These are phyloP conservation scores for Pluteus cervinus DNA, from an alignment of 768 basidiomycete genomes.

Conservation along the genomic window DNA sequence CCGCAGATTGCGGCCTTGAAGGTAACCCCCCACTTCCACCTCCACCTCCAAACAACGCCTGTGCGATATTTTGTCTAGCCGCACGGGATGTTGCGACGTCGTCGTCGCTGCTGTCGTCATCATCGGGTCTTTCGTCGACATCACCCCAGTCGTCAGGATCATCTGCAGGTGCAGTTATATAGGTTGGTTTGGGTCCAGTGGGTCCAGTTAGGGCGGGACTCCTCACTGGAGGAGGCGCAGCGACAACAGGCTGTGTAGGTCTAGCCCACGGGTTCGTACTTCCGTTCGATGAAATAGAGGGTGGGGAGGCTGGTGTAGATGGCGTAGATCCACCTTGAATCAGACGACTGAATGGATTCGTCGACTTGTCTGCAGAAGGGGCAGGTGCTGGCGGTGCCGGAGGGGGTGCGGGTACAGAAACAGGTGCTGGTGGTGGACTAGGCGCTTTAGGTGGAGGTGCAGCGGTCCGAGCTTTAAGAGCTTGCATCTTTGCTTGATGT, in stretches of 20 bases:
- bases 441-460: constrained; percentile 23
- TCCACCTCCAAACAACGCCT: constrained; percentile 69
- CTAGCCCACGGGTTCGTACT: constrained; percentile 70
- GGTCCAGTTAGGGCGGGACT: constrained; percentile 49
- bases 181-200: constrained; percentile 49
- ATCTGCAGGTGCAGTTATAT: constrained; percentile 51
- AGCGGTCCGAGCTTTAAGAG: constrained; percentile 30
- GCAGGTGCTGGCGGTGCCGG: constrained; percentile 20
- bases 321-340: constrained; percentile 38
- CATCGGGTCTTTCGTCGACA: constrained; percentile 65
- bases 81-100: constrained; percentile 63
- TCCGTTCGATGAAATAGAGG: constrained; percentile 22
- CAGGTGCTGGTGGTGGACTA: constrained; percentile 25
- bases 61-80: constrained; percentile 67
- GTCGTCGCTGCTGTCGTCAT: constrained; percentile 72
- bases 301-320: constrained; percentile 24
- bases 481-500: constrained; percentile 28
- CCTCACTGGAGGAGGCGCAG: constrained; percentile 35
- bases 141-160: constrained; percentile 82
- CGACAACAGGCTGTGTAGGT: constrained; percentile 25
- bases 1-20: constrained; percentile 29
- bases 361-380: constrained; percentile 43
- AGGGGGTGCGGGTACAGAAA: constrained; percentile 28
- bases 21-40: constrained; percentile 43
- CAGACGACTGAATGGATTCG: constrained; percentile 78